phyloP scores from a whole-genome alignment of 305 asterid genomes.

The Fraxinus nigra region DNA sequence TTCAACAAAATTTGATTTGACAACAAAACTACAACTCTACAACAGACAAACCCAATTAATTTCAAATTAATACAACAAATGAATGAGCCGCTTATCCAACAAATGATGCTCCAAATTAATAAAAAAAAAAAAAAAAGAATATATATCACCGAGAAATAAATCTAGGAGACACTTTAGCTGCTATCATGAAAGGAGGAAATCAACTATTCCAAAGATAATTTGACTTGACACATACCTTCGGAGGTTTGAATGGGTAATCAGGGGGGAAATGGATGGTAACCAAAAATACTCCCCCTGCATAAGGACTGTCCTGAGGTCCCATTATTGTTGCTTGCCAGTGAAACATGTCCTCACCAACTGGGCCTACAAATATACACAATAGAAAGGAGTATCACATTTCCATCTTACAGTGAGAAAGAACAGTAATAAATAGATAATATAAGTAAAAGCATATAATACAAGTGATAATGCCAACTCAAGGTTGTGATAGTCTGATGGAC shows the following conservation, averaged over 20 bases:
- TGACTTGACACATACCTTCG: constrained; percentile 41
- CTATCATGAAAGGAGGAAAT: neutral
- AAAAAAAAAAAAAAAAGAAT: no score
- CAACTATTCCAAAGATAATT: no score
- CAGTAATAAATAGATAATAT: neutral
- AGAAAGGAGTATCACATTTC: constrained; percentile 1
- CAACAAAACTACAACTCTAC: neutral
- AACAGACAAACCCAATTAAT: neutral
- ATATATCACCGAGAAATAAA: neutral
- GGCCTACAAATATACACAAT: constrained; percentile 41
- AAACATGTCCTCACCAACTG: constrained; percentile 1
- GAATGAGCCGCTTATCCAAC: no score
- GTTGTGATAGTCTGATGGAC: neutral
- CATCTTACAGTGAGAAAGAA: constrained; percentile 14
- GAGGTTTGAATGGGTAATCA: constrained; percentile 76
- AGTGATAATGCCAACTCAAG: neutral
- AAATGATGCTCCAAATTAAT: no score
- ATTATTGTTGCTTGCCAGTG: constrained; percentile 36
- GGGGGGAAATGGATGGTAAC: constrained; percentile 72
- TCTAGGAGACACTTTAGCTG: neutral
- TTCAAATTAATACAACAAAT: no score
- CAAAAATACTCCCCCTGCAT: constrained; percentile 62
- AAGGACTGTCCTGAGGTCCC: constrained; percentile 78
- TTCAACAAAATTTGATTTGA: neutral
- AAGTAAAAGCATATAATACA: neutral